Conservation (phyloP, 163 green algal genomes). For the Chlamydomonas reinhardtii region DNA sequence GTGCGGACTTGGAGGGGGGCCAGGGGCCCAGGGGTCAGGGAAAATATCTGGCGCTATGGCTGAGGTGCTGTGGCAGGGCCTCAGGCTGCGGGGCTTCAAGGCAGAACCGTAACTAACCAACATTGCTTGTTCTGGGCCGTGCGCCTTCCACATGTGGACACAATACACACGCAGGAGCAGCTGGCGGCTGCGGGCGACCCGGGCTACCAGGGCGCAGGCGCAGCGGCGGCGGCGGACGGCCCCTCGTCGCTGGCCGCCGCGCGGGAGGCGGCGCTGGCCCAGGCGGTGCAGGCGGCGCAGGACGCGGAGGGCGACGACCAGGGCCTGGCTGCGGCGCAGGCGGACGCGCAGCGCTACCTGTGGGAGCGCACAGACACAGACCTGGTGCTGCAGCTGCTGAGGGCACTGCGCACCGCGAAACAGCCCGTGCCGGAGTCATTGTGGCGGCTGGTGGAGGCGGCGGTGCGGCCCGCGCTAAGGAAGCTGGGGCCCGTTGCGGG, state of each 20-base stretch:
- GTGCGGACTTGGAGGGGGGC: not conserved
- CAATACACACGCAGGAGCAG: slow-evolving; percentile 1
- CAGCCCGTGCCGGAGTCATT: not conserved
- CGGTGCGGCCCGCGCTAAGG: not conserved
- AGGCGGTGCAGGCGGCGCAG: not conserved
- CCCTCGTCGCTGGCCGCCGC: no score
- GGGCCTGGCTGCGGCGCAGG: not conserved
- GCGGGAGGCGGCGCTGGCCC: not conserved
- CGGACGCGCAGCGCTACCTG: not conserved
- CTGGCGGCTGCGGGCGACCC: not conserved
- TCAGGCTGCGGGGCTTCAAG: no score
- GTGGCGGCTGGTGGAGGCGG: slow-evolving; percentile 13
- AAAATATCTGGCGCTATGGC: no score
- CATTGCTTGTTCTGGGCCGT: no score
- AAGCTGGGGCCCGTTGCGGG: not conserved
- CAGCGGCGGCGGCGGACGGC: no score
- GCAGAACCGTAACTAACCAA: no score
- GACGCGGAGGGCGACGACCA: not conserved
- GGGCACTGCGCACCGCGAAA: not conserved
- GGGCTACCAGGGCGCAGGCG: not conserved
- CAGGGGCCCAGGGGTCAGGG: no score
- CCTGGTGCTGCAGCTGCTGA: slow-evolving; percentile 18
- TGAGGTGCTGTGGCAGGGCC: no score
- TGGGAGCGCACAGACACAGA: not conserved
- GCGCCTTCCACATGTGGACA: no score